phyloP scores from a whole-genome alignment of 352 stramenopile species.

The Phytophthora vignae region DNA sequence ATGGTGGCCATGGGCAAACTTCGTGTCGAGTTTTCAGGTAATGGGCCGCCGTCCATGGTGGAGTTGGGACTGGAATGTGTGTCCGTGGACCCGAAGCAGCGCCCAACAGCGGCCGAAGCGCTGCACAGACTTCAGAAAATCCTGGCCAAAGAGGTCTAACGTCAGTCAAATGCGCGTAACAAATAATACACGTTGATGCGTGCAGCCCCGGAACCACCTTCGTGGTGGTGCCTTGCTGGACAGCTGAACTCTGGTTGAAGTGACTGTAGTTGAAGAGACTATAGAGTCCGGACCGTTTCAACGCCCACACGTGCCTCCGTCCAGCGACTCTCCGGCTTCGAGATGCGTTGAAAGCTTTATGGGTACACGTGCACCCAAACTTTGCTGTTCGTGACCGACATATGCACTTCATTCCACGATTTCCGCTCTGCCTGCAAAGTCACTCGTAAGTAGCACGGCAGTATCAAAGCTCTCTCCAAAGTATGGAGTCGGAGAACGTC shows the following conservation, averaged over 20 bases:
- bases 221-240: neutral
- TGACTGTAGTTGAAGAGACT: neutral
- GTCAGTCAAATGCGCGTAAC: neutral
- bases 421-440: neutral
- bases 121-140: conserved; percentile 40
- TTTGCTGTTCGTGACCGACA: conserved; percentile 10
- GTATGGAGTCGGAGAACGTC: conserved; percentile 31
- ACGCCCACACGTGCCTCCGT: conserved; percentile 13
- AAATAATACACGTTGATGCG: neutral
- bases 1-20: conserved; percentile 30
- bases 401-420: conserved; percentile 19
- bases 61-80: conserved; percentile 41
- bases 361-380: conserved; percentile 28
- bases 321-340: conserved; percentile 14
- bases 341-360: conserved; percentile 7
- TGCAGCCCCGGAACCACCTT: neutral
- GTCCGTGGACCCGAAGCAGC: conserved; percentile 35
- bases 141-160: conserved; percentile 14
- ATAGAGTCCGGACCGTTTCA: conserved; percentile 24
- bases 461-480: neutral
- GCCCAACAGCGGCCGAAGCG: conserved; percentile 40
- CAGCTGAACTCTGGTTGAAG: neutral
- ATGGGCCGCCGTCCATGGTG: conserved; percentile 16
- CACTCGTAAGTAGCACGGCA: neutral
- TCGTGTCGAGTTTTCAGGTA: conserved; percentile 39